These are phyloP conservation scores for Kwoniella pini DNA, from an alignment of 768 basidiomycete species.

Conservation along the genomic window DNA sequence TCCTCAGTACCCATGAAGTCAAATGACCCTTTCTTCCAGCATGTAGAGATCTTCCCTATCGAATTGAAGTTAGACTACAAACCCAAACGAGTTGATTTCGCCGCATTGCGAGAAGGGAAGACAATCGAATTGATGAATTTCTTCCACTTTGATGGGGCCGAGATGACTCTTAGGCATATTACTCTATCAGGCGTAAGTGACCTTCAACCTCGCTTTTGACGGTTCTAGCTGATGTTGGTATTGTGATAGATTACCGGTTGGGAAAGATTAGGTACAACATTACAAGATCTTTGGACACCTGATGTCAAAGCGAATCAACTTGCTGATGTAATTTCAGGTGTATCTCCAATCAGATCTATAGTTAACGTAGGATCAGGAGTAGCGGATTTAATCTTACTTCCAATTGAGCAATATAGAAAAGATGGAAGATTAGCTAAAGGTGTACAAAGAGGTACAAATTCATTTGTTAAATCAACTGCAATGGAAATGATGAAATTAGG, in stretches of 20 bases:
- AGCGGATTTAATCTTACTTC: conserved; percentile 90
- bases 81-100: conserved; percentile 92
- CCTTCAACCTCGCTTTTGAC: not conserved
- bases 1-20: not conserved
- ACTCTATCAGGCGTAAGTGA: conserved; percentile 80
- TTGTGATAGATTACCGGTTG: conserved; percentile 79
- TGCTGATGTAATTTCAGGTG: conserved; percentile 93
- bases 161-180: conserved; percentile 94
- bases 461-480: conserved; percentile 91
- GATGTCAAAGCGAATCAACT: conserved; percentile 99
- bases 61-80: conserved; percentile 98
- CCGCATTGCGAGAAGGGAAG: conserved; percentile 81
- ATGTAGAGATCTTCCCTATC: conserved; percentile 91
- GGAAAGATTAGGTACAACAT: conserved; percentile 78
- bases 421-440: conserved; percentile 90
- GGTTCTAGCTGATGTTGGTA: not conserved
- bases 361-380: conserved; percentile 98
- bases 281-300: conserved; percentile 99
- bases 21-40: conserved; percentile 56
- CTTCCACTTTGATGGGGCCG: conserved; percentile 98
- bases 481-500: conserved; percentile 94
- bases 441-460: conserved; percentile 87
- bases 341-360: conserved; percentile 90
- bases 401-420: conserved; percentile 96
- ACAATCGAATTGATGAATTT: conserved; percentile 99